Evolutionary conservation across 1,139 yeast species (phyloP), one percentile per base, ranked within the genome.

Genomic region (Williopsis jadinii): DNA sequence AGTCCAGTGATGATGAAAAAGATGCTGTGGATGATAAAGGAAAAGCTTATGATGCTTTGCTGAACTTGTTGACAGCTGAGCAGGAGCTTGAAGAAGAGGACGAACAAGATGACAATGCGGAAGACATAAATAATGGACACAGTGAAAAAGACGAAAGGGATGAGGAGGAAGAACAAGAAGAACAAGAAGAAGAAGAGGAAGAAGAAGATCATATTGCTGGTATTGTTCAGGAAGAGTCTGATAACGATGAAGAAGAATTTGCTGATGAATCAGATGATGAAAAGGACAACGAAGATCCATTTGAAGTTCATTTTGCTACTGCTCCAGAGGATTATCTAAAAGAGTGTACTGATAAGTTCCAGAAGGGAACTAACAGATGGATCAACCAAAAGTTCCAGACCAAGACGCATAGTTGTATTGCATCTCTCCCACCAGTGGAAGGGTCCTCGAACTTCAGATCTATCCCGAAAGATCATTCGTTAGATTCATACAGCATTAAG

Each of bases 21-120:
- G 30, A 28, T 11, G 30, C 11, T 11, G 8, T 11, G 12, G 47
- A 44, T 9, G 50, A 34, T 11, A 39, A 37, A 12, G 41, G 40
- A 8, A 68, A 71, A 57, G 92, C 94, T 0, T 86, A 86, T 58
- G 74, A 77, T 52, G 95, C 95, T 0, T 66, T 88, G 41, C 64
- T 88, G 56, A 82, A 94, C 0, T 69, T 86, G 41, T 67, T 87
- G 45, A 72, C 72, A 38, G 67, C 77, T 3, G 86, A 80, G 40
- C 76, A 60, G 50, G 53, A 57, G 24, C 49, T 55, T 38, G 52
- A 53, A 35, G 47, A 48, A 35, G 53, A 51, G 13, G 54, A 49
- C 14, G 55, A 53, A 28, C 55, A 50, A 12, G 56, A 56, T 26
- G 24, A 35, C 28, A 34, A 36, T 11, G 34, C 30, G 6, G 58